A percentile compares a stretch with the other conserved stretches of the same genome.
Conservation (phyloP, 2,329 filamentous ascomycete genomes). For the Lachnellula arida region DNA sequence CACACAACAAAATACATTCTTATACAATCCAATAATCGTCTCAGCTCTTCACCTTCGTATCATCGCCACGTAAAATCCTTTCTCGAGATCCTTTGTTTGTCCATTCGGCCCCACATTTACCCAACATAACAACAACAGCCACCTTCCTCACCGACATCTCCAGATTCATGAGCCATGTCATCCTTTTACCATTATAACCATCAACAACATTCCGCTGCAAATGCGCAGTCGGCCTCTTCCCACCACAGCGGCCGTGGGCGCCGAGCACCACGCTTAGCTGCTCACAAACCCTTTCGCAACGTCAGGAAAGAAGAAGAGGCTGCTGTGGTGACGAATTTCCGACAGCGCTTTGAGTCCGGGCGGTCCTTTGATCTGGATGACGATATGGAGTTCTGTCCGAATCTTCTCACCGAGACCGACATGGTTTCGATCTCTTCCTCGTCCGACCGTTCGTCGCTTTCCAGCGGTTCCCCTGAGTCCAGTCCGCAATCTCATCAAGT, state of each 20-base stretch:
- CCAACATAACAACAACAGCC: not conserved
- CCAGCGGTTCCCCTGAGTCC: constrained; percentile 87
- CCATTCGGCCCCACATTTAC: not conserved
- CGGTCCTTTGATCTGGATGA: constrained; percentile 94
- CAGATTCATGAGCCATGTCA: constrained; percentile 45
- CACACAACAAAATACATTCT: not conserved
- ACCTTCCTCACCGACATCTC: constrained; percentile 8
- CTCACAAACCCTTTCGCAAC: constrained; percentile 80
- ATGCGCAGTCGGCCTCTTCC: constrained; percentile 41
- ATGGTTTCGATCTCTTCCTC: constrained; percentile 87
- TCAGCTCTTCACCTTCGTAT: not conserved
- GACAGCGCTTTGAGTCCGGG: constrained; percentile 82
- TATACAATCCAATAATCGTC: not conserved
- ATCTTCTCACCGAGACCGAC: constrained; percentile 78
- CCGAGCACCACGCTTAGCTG: constrained; percentile 73
- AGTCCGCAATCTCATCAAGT: constrained; percentile 83
- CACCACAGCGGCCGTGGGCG: constrained; percentile 81
- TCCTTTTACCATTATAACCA: constrained; percentile 60
- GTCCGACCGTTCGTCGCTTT: constrained; percentile 91
- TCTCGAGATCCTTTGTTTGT: not conserved
- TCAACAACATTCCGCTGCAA: constrained; percentile 51
- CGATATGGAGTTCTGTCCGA: constrained; percentile 92
- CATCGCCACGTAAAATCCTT: not conserved
- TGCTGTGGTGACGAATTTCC: constrained; percentile 71
- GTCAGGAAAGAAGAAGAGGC: constrained; percentile 86